Conservation (phyloP, 257 asterid genomes). For the Gynochthodes officinalis region DNA sequence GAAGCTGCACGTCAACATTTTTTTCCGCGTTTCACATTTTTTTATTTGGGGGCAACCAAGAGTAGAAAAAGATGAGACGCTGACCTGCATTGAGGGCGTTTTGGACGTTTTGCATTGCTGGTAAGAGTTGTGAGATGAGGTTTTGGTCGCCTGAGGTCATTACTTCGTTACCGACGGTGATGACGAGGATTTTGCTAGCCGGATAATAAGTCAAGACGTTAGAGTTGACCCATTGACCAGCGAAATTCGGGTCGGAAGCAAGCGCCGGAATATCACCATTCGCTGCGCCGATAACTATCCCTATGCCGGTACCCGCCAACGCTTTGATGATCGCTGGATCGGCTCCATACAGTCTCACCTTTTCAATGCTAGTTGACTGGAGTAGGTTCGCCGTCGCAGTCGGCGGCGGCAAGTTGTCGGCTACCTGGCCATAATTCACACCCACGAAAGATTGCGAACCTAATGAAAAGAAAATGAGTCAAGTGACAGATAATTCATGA, state of each 20-base stretch:
- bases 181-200: slow-evolving; percentile 70
- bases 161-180: slow-evolving; percentile 89
- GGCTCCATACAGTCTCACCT: slow-evolving; percentile 89
- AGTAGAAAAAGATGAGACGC: neutral
- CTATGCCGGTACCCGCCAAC: slow-evolving; percentile 71
- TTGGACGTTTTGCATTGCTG: slow-evolving; percentile 97
- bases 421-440: slow-evolving; percentile 79
- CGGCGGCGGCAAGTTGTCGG: slow-evolving; percentile 92
- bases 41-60: too few relatives aligned
- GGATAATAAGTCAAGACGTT: slow-evolving; percentile 78
- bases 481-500: neutral
- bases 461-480: slow-evolving; percentile 13
- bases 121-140: slow-evolving; percentile 68
- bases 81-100: slow-evolving; percentile 91
- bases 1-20: slow-evolving; percentile 67
- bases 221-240: slow-evolving; percentile 73
- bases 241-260: slow-evolving; percentile 81
- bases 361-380: slow-evolving; percentile 69
- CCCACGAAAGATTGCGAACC: slow-evolving; percentile 85
- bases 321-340: slow-evolving; percentile 81
- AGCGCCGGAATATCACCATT: slow-evolving; percentile 91
- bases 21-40: too few relatives aligned
- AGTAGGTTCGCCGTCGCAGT: slow-evolving; percentile 75
- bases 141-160: slow-evolving; percentile 54
- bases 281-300: slow-evolving; percentile 87